Conservation (phyloP, 2,329 filamentous ascomycete genomes). For the Ascocoryne sarcoides region DNA sequence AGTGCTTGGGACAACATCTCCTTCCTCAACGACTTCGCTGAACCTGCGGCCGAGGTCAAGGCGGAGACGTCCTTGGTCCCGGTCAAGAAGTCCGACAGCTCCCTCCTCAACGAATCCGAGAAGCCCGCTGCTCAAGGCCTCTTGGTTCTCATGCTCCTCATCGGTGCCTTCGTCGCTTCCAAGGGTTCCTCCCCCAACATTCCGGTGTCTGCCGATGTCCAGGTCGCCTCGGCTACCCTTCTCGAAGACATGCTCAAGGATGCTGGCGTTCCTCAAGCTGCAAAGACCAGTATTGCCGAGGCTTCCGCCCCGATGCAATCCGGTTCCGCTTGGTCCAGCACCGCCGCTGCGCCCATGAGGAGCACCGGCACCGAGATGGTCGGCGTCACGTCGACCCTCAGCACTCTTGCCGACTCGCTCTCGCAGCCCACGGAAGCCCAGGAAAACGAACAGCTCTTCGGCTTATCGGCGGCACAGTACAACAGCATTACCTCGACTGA, state of each 20-base stretch:
- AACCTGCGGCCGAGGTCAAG: slow-evolving; percentile 54
- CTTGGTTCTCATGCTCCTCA: slow-evolving; percentile 90
- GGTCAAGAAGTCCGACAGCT: slow-evolving; percentile 43
- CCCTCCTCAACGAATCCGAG: slow-evolving; percentile 42
- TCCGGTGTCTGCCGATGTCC: slow-evolving; percentile 73
- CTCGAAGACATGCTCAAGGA: slow-evolving; percentile 78
- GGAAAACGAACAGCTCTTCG: slow-evolving; percentile 80
- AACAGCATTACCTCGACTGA: slow-evolving; percentile 72
- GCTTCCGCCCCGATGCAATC: slow-evolving; percentile 44
- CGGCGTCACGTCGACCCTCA: slow-evolving; percentile 49
- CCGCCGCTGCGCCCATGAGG: slow-evolving; percentile 32
- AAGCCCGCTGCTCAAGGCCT: slow-evolving; percentile 69
- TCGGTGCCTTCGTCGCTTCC: slow-evolving; percentile 91
- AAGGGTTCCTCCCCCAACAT: slow-evolving; percentile 67
- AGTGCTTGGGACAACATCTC: slow-evolving; percentile 74
- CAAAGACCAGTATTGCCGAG: slow-evolving; percentile 34
- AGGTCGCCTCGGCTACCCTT: slow-evolving; percentile 66
- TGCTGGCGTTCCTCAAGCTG: slow-evolving; percentile 47
- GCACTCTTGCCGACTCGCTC: slow-evolving; percentile 58
- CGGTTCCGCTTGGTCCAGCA: slow-evolving; percentile 38
- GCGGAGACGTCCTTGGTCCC: slow-evolving; percentile 43
- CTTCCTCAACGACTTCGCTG: slow-evolving; percentile 63
- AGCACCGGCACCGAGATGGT: slow-evolving; percentile 38
- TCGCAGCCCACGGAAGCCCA: slow-evolving; percentile 75
- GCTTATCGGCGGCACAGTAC: slow-evolving; percentile 79